A percentile compares a stretch with the other conserved stretches of the same genome.
Conservation (phyloP, 2,329 filamentous ascomycete genomes). For the Colletotrichum liaoningense region DNA sequence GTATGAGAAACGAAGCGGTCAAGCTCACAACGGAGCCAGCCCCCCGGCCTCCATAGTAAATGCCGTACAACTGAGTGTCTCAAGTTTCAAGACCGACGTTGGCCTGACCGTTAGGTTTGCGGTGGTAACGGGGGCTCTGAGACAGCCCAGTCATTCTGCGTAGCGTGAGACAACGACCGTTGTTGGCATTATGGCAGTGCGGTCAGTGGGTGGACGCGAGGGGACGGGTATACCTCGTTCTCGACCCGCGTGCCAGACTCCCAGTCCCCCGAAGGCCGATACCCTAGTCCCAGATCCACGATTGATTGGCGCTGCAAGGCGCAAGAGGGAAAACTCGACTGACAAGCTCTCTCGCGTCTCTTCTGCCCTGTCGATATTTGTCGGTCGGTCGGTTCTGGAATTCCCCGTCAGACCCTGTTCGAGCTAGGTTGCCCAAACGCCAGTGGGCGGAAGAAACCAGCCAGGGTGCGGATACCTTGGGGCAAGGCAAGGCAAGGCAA, state of each 20-base stretch:
- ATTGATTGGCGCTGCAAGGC: slow-evolving; percentile 15
- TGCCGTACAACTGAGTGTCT: slow-evolving; percentile 27
- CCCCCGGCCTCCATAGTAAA: slow-evolving; percentile 20
- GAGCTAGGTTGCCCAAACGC: not conserved
- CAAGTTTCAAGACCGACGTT: slow-evolving; percentile 14
- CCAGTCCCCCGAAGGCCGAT: slow-evolving; percentile 16
- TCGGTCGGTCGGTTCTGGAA: slow-evolving; percentile 33
- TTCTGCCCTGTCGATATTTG: slow-evolving; percentile 35
- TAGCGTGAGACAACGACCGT: slow-evolving; percentile 28
- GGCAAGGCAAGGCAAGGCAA: slow-evolving; percentile 1
- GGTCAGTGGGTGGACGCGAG: not conserved
- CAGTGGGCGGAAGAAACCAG: not conserved
- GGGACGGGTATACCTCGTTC: slow-evolving; percentile 1
- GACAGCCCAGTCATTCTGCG: slow-evolving; percentile 27
- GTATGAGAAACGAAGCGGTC: slow-evolving; percentile 19
- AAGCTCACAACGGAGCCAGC: slow-evolving; percentile 15
- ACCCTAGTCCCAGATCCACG: slow-evolving; percentile 22
- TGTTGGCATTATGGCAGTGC: slow-evolving; percentile 12
- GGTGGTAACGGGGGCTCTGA: slow-evolving; percentile 18
- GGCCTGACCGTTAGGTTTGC: slow-evolving; percentile 14
- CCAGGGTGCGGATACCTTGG: not conserved
- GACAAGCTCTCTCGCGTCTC: slow-evolving; percentile 10
- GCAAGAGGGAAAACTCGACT: slow-evolving; percentile 22
- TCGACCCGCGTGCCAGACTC: slow-evolving; percentile 19
- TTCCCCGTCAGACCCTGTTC: slow-evolving; percentile 30